Conservation (phyloP, 2,329 filamentous ascomycete genomes). For the Aspergillus novoparasiticus region DNA sequence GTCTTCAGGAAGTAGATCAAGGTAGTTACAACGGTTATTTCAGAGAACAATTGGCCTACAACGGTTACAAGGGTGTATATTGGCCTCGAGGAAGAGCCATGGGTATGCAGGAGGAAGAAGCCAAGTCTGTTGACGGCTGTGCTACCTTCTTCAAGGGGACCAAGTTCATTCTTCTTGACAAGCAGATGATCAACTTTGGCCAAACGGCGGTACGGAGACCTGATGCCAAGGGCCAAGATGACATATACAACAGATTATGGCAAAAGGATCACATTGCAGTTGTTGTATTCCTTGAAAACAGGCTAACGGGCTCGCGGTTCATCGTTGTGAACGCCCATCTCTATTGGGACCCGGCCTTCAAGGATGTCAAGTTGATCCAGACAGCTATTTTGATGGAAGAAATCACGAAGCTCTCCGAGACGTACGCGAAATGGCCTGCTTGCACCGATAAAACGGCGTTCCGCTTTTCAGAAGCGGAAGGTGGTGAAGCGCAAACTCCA, state of each 20-base stretch:
- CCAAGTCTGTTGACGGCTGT: constrained; percentile 89
- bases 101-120: constrained; percentile 89
- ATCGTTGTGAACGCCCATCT: constrained; percentile 94
- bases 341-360: constrained; percentile 88
- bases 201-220: constrained; percentile 90
- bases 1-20: constrained; percentile 89
- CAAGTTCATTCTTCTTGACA: constrained; percentile 93
- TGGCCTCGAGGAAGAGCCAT: constrained; percentile 87
- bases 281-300: constrained; percentile 88
- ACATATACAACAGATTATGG: constrained; percentile 98
- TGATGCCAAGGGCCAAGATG: constrained; percentile 95
- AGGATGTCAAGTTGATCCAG: constrained; percentile 95
- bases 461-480: constrained; percentile 54
- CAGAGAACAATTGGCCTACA: constrained; percentile 78
- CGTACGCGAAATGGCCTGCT: constrained; percentile 76
- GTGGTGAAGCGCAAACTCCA: constrained; percentile 47
- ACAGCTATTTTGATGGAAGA: constrained; percentile 94
- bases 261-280: constrained; percentile 96
- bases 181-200: constrained; percentile 89
- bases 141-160: constrained; percentile 95
- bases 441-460: constrained; percentile 74
- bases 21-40: constrained; percentile 93
- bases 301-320: constrained; percentile 82
- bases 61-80: constrained; percentile 92
- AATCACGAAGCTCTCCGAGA: constrained; percentile 81